Evolutionary conservation across 805 yeast species (phyloP).

Genomic region (Jamesozyma spencerorum): DNA sequence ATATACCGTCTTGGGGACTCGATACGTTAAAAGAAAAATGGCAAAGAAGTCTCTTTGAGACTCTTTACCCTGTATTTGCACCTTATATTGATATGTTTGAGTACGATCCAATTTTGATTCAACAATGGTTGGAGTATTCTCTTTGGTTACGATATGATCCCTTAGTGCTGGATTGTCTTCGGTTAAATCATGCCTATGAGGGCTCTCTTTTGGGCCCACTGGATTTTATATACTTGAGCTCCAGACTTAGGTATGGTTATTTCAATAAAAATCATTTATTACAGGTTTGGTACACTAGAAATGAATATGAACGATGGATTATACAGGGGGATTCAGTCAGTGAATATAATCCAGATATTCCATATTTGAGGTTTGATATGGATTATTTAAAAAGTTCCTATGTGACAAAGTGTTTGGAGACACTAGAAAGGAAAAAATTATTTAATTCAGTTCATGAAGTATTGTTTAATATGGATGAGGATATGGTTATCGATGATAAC

Average conservation of each 20-base stretch:
- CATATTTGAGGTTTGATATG: constrained; percentile 12
- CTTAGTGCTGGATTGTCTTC: constrained; percentile 23
- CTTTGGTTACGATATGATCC: constrained; percentile 25
- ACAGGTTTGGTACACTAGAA: constrained; percentile 22
- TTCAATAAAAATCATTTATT: constrained; percentile 20
- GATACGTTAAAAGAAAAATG: background rate
- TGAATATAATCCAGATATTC: constrained; percentile 4
- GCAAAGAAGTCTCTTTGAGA: constrained; percentile 5
- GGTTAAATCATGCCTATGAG: constrained; percentile 19
- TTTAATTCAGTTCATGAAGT: constrained; percentile 9
- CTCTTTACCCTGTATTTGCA: constrained; percentile 11
- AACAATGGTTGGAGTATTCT: constrained; percentile 19
- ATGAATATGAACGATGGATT: constrained; percentile 21
- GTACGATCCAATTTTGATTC: constrained; percentile 16
- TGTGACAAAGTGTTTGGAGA: constrained; percentile 5
- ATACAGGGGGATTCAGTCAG: constrained; percentile 7
- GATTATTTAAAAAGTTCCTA: constrained; percentile 8
- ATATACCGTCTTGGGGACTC: background rate
- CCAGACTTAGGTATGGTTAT: constrained; percentile 13
- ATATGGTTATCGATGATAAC: background rate
- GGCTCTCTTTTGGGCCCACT: constrained; percentile 17
- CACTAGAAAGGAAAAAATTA: constrained; percentile 9
- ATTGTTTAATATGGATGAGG: constrained; percentile 10
- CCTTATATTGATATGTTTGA: constrained; percentile 21
- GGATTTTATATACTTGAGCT: constrained; percentile 19